Base-by-base conservation (phyloP, 1,284 basidiomycete genomes). In the Trametes versicolor region DNA sequence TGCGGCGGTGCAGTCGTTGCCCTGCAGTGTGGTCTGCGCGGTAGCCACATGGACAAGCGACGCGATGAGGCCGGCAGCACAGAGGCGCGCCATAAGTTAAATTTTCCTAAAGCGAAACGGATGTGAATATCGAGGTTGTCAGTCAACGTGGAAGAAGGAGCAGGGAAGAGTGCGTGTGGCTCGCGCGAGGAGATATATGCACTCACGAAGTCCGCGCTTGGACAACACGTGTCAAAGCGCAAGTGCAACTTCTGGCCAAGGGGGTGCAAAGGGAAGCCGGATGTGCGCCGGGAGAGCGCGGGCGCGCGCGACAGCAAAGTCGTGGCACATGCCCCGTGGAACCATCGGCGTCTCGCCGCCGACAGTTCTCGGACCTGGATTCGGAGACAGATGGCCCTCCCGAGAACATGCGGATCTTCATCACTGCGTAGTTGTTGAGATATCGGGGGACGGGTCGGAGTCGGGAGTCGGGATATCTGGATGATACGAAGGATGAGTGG, bases 1-100 rank as follows among this genome's bases (percentile, higher is more conserved):
- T n/a, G 82, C 82, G 1, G 81, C 73, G 41, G 78, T 67, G 70
- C 85, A 87, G 64, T 79, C 74, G 58, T 75, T 65, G 32, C 60
- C 62, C 25, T 64, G 56, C n/a, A 64, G 34, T 32, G 62, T 64
- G n/a, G 36, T 65, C 52, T 67, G 66, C 12, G 37, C 66, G 1
- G 19, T 13, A 4, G 52, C 55, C 15, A 43, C 58, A n/a, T 56
- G 53, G 29, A 41, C 56, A 39, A 69, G 52, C 19, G 53, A 32
- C 10, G 37, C 50, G 17, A 63, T 37, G 17, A 65, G 53, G 39
- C 55, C 62, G 6, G 13, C 25, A 41, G 43, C 59, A 53, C 43
- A 34, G n/a, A 56, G 13, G 27, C 29, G 48, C 48, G 7, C 34
- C 62, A 67, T 67, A 62, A 59, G 56, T 62, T 62, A 61, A 17